Evolutionary conservation across 163 green algal genomes (phyloP), one percentile per base, ranked within the genome.

Genomic region (Chlorella variabilis): DNA sequence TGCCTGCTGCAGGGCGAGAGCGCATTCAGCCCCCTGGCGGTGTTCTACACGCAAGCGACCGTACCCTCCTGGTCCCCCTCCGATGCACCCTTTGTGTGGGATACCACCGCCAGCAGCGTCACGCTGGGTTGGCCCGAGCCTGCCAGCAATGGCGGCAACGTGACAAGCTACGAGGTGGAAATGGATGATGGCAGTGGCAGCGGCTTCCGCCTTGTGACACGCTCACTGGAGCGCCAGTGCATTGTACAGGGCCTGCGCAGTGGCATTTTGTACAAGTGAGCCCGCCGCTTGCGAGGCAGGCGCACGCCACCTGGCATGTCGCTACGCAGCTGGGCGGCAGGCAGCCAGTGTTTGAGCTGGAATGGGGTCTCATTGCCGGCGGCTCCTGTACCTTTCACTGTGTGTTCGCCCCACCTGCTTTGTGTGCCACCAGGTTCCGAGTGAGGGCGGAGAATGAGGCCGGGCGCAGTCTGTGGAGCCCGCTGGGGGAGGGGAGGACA

Each of bases 31-130:
- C 71, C 87, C 20, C 78, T 84, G 81, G 90, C 67, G 34, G 75
- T 80, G 7, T 95, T 91, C 81, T 84, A 80, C 7, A 96, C 92
- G 2, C 83, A 92, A 74, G 90, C 91, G 0, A 92, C 92, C 8
- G 92, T 96, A 49, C 92, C 92, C 18, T 68, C 77, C 15, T 78
- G 71, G 71, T 25, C 71, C 5, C 63, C 79, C 51, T 89, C 92
- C 23, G 85, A 92, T 18, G 56, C 87, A 0, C 86, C 90, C 18
- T 25, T 41, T 23, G 77, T 86, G 15, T 73, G 87, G 18, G 76
- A 83, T 39, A 78, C 82, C 23, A 79, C 82, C 51, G 74, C 91
- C 76, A 84, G 79, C 23, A 67, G 74, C 15, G 59, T 91, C 2
- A 90, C 78, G 6, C 71, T 96, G 59, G 61, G 82, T 36, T 96